Conservation (phyloP, 164 flowering plant genomes). For the Santalum album region DNA sequence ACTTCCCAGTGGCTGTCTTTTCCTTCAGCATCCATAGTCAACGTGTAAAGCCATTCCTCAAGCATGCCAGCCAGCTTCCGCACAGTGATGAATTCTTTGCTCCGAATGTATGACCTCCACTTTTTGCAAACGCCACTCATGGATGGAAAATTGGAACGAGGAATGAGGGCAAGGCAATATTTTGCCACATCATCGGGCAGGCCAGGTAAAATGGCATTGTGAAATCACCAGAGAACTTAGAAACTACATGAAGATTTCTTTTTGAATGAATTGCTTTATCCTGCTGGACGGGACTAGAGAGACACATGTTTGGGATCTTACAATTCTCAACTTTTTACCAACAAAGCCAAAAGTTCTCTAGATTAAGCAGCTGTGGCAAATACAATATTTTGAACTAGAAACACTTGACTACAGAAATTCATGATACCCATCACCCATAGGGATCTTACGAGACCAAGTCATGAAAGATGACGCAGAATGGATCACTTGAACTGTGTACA, state of each 20-base stretch:
- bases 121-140: slow-evolving; percentile 76
- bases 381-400: slow-evolving; percentile 1
- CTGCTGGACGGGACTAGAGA: slow-evolving; percentile 25
- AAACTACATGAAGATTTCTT: slow-evolving; percentile 14
- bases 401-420: slow-evolving; percentile 46
- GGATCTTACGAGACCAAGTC: slow-evolving; percentile 75
- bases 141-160: slow-evolving; percentile 59
- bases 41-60: slow-evolving; percentile 87
- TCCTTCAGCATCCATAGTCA: slow-evolving; percentile 50
- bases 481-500: slow-evolving; percentile 35
- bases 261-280: slow-evolving; percentile 24
- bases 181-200: slow-evolving; percentile 92
- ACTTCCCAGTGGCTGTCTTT: slow-evolving; percentile 85
- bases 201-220: slow-evolving; percentile 66
- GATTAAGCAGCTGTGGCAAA: slow-evolving; percentile 7
- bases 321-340: slow-evolving; percentile 34
- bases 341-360: slow-evolving; percentile 43
- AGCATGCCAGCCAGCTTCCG: slow-evolving; percentile 62
- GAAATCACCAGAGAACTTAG: slow-evolving; percentile 17
- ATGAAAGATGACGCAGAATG: slow-evolving; percentile 43
- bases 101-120: slow-evolving; percentile 72
- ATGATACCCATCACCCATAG: slow-evolving; percentile 65
- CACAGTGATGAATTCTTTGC: slow-evolving; percentile 73
- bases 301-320: slow-evolving; percentile 35
- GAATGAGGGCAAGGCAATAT: slow-evolving; percentile 85